A percentile compares a stretch with the other conserved stretches of the same genome.
These are phyloP conservation scores for Didymella lethalis DNA, from an alignment of 2,329 filamentous ascomycete species.

Conservation along the genomic window DNA sequence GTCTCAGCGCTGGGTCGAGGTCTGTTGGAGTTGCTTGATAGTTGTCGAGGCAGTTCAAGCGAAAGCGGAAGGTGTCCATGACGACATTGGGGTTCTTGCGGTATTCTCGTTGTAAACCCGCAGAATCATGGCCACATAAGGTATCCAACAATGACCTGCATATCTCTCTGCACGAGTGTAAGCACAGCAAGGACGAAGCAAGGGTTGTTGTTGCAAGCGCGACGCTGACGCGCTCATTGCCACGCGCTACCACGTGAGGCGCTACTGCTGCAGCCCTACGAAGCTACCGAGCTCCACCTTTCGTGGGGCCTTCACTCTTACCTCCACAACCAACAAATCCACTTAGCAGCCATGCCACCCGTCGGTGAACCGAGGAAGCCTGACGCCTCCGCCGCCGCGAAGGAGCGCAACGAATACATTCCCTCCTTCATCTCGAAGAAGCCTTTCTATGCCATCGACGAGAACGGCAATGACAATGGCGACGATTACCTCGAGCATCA, in stretches of 20 bases:
- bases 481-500: constrained; percentile 99
- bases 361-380: constrained; percentile 56
- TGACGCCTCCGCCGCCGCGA: constrained; percentile 65
- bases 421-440: constrained; percentile 97
- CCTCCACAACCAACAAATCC: constrained; percentile 5
- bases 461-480: constrained; percentile 67
- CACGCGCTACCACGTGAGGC: constrained; percentile 38
- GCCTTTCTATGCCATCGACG: constrained; percentile 91
- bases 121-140: constrained; percentile 27
- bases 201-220: constrained; percentile 5
- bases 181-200: constrained; percentile 4
- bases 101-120: constrained; percentile 8
- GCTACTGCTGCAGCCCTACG: constrained; percentile 42
- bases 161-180: neutral
- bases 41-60: constrained; percentile 94
- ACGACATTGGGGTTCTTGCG: constrained; percentile 22
- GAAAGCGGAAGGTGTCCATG: constrained; percentile 84
- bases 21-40: constrained; percentile 82
- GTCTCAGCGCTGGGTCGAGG: constrained; percentile 81
- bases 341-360: constrained; percentile 49
- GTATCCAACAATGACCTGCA: constrained; percentile 6
- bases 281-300: constrained; percentile 26
- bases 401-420: constrained; percentile 98
- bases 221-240: constrained; percentile 13
- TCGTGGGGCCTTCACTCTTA: constrained; percentile 8